Conservation (phyloP, 2,329 filamentous ascomycete genomes). For the Cryphonectria nitschkei region DNA sequence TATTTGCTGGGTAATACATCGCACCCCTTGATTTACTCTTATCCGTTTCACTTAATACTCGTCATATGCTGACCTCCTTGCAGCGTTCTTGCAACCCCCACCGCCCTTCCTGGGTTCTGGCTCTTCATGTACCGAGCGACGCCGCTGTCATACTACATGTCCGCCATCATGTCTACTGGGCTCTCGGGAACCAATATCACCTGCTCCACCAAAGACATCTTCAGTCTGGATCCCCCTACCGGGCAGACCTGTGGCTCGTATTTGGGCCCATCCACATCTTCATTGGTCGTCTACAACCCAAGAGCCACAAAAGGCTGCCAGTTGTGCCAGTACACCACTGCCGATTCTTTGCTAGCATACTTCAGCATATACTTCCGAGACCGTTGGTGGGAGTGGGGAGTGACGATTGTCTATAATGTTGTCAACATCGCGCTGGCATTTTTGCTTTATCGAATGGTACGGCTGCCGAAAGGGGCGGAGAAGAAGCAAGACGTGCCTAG, state of each 20-base stretch:
- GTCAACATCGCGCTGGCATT: conserved; percentile 57
- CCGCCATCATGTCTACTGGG: conserved; percentile 70
- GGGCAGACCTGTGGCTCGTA: conserved; percentile 65
- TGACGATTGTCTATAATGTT: conserved; percentile 57
- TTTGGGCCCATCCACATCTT: conserved; percentile 52
- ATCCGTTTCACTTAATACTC: too few species aligned
- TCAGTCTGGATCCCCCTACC: conserved; percentile 64
- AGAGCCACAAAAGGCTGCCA: conserved; percentile 54
- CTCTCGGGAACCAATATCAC: conserved; percentile 67
- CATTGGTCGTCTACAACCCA: conserved; percentile 48
- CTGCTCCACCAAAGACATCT: conserved; percentile 72
- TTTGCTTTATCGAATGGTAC: conserved; percentile 48
- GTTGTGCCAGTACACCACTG: conserved; percentile 57
- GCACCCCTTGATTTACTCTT: too few species aligned
- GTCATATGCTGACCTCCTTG: conserved; percentile 41
- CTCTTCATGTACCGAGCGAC: conserved; percentile 83
- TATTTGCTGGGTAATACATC: conserved; percentile 53
- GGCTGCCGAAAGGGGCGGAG: conserved; percentile 34
- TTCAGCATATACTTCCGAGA: conserved; percentile 54
- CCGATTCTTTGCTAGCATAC: conserved; percentile 53
- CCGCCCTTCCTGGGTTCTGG: conserved; percentile 73
- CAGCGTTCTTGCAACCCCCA: conserved; percentile 69
- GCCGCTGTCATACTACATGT: conserved; percentile 81
- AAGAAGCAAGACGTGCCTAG: background rate
- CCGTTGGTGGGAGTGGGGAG: conserved; percentile 69